Base-by-base conservation (phyloP, 2,329 filamentous ascomycete species). In the Trichoderma aggressivum region DNA sequence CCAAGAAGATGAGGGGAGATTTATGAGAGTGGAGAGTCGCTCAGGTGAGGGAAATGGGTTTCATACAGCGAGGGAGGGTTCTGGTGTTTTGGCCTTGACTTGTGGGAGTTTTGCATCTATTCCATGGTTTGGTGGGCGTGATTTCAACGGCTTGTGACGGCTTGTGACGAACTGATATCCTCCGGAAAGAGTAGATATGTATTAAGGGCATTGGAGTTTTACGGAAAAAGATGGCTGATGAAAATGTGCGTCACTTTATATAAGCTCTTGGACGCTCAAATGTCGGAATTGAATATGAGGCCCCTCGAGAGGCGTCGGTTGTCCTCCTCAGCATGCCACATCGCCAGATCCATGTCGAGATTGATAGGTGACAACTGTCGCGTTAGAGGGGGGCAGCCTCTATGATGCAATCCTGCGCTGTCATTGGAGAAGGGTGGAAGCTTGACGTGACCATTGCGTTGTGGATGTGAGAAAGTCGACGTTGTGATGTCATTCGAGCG, bases 1-100 rank as follows among this genome's bases (percentile, higher is more conserved):
- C 89, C 66, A 90, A 89, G 75, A 92, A 89, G 81, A 82, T 88
- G 72, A 84, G 81, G 75, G 82, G 76, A 39, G 73, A 75, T 34
- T 81, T 83, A 66, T 81, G 75, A 62, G 79, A 36, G 34, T 36
- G 34, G 32, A 66, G 8, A 18, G 39, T 10, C 30, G 12, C 24
- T 21, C 1, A 24, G 21, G 28, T n/a, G 28, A 36, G 10, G 43
- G n/a, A 26, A 50, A n/a, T 28, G 24, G 24, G 10, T 61, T 69
- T 69, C 56, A 69, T 61, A 28, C 66, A 47, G 56, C 28, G 56
- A 59, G 16, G 55, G 39, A 32, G 11, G 47, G n/a, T 43, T 34
- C 7, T 69, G 30, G 30, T 65, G n/a, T 28, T 58, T 68, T 68
- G 36, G 39, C 58, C 26, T 70, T 39, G 43, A 26, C 34, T 64